phyloP scores from a whole-genome alignment of 208 protist genomes.

The Tritrichomonas foetus region DNA sequence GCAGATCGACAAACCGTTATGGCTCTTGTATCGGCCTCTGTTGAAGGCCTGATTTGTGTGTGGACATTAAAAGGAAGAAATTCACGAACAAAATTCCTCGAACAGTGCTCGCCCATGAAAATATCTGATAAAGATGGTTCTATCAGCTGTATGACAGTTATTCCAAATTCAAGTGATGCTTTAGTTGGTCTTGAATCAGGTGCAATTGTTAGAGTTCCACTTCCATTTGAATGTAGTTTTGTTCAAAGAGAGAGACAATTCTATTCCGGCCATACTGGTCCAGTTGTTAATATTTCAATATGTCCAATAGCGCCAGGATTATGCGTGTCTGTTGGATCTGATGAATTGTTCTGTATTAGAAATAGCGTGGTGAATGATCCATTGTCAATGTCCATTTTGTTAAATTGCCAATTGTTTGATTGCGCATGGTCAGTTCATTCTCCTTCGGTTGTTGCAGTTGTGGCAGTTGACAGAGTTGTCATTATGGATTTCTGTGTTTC shows the following conservation, averaged over 20 bases:
- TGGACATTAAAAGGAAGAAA: conserved; percentile 30
- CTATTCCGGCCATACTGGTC: neutral
- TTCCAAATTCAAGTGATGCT: neutral
- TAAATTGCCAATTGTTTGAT: neutral
- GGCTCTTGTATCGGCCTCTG: neutral
- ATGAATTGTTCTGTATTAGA: neutral
- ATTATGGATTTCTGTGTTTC: neutral
- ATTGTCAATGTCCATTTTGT: neutral
- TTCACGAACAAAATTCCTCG: neutral
- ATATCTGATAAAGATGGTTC: neutral
- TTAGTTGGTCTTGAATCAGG: neutral
- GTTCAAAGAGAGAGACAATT: neutral
- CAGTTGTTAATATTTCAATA: neutral
- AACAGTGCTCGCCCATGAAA: neutral
- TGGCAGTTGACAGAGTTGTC: neutral
- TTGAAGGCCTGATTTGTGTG: neutral
- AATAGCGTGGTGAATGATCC: neutral
- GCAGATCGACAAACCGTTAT: neutral
- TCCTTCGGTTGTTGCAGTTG: neutral
- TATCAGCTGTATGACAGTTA: neutral
- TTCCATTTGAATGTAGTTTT: neutral
- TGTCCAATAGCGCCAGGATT: neutral
- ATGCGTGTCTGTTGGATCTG: neutral
- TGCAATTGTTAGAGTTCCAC: neutral
- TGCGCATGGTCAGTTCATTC: neutral